Percentiles rank a stretch among this genome's conserved stretches.
Evolutionary conservation across 2,329 filamentous ascomycete genomes (phyloP).

Genomic region (Capronia americana): DNA sequence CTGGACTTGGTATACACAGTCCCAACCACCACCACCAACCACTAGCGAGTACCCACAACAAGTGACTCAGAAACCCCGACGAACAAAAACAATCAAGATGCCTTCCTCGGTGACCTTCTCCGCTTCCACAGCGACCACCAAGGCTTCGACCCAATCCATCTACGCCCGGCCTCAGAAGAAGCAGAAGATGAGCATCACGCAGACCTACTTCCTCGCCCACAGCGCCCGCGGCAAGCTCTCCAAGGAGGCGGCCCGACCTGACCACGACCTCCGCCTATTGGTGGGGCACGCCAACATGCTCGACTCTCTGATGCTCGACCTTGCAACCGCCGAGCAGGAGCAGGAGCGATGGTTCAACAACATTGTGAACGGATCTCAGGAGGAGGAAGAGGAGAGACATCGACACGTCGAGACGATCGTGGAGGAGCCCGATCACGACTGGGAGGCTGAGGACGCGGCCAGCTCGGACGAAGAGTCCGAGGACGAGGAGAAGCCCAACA

Average conservation of each 20-base stretch:
- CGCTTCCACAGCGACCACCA: constrained; percentile 33
- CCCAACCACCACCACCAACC: background rate
- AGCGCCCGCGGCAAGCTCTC: constrained; percentile 96
- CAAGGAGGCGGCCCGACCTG: constrained; percentile 82
- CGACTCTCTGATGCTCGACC: constrained; percentile 88
- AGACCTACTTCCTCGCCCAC: constrained; percentile 98
- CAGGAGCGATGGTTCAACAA: constrained; percentile 99
- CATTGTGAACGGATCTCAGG: constrained; percentile 78
- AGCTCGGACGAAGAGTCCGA: constrained; percentile 60
- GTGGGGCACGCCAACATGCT: constrained; percentile 98
- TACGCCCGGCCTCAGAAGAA: constrained; percentile 48
- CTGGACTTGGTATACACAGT: background rate
- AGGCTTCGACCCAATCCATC: constrained; percentile 36
- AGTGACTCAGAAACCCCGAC: constrained; percentile 33
- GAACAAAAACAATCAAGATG: constrained; percentile 35
- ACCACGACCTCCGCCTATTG: constrained; percentile 93
- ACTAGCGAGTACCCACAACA: constrained; percentile 21
- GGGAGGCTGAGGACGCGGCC: constrained; percentile 68
- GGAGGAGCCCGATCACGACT: constrained; percentile 76
- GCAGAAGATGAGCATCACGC: constrained; percentile 93
- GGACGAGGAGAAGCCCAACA: constrained; percentile 58
- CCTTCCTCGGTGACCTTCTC: constrained; percentile 40
- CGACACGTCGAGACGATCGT: constrained; percentile 78
- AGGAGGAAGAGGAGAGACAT: constrained; percentile 76
- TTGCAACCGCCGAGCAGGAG: constrained; percentile 91